Evolutionary conservation across 228 moss, liverwort and hornwort species (phyloP), one percentile per base, ranked within the genome.

Genomic region (Sphagnum fallax): DNA sequence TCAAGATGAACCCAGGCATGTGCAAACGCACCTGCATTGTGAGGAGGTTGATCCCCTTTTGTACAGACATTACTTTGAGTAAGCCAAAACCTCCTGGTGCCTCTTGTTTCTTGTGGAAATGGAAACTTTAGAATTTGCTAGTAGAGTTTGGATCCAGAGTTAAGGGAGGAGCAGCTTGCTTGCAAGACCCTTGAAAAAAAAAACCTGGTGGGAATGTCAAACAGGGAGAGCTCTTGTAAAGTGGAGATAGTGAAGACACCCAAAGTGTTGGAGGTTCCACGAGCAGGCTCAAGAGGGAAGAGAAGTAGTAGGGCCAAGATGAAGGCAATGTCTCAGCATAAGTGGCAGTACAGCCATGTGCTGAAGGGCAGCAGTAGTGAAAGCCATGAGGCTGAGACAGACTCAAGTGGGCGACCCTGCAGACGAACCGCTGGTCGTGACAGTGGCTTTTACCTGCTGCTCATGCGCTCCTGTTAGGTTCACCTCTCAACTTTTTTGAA

Each of bases 371-470:
- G 32, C 32, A 32, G 32, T 32, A 86, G 83, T 70, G 78, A 78
- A 82, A 86, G 86, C 80, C 82, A 80, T 68, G 86, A 86, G 80
- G 86, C 86, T 58, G 86, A 86, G 76, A 83, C 86, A 74, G 82
- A 82, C 63, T 77, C 88, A 32, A 88, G 84, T 78, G 88, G 88
- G 81, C 84, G 88, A 72, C 96, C 96, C 74, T 96, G 96, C 86
- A 91, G 96, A 68, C 89, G 96, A 48, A 96, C 96, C 53, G 96
- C 96, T 72, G 96, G 96, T 78, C 88, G 91, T 70, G 92, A 96
- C 80, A 96, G 96, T 79, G 87, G 96, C 68, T 96, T 96, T 74
- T 96, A 92, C 69, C 81, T 96, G 74, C 82, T 96, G 70, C 74
- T 95, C 52, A 92, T 87, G 89, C 88, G 96, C 66, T 91, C 93